Base-by-base conservation (phyloP, 2,329 filamentous ascomycete genomes). In the Diplocarpon mali region DNA sequence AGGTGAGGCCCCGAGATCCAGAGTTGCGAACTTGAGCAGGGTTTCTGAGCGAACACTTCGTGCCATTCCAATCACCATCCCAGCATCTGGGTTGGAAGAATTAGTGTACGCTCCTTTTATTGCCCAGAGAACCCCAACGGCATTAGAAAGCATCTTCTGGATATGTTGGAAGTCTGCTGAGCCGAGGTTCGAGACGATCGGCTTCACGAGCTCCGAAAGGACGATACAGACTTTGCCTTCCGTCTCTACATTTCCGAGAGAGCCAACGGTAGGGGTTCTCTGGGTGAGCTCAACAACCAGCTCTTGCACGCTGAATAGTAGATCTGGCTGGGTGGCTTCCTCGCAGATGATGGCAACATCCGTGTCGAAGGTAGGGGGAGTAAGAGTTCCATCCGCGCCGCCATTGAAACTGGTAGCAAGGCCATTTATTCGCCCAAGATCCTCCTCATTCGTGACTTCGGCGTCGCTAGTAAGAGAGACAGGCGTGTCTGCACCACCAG, bases 51-150 rank as follows among this genome's bases (percentile, higher is more conserved):
- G 53, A n/a, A 60, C 38, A 13, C 49, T 58, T 27, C 60, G 38
- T 38, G 55, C 48, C 48, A 62, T 48, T 14, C 61, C 57, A 29
- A 57, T 40, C 6, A 57, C 50, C 52, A 58, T 52, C 20, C 52
- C 38, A 4, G 50, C 46, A 44, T 57, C 44, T 12, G 56, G 56
- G 15, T 52, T 50, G 2, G 48, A 30, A 39, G 54, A 48, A 30
- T 60, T 60, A 56, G 50, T 64, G 27, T 69, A 65, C 1, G 67
- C 68, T 3, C 66, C 67, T 0, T 59, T 57, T 0, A 69, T 69
- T 14, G 73, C 48, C 71, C 73, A 77, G 1, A 76, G 38, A 1
- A 76, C 51, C 2, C 65, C 62, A 13, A 60, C 62, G 1, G 66
- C 59, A 1, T 41, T 42, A 4, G 56, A 52, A 2, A 70, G 55